A percentile compares a stretch with the other conserved stretches of the same genome.
phyloP scores from a whole-genome alignment of 1,139 yeast genomes.

The Candida glucosophila region DNA sequence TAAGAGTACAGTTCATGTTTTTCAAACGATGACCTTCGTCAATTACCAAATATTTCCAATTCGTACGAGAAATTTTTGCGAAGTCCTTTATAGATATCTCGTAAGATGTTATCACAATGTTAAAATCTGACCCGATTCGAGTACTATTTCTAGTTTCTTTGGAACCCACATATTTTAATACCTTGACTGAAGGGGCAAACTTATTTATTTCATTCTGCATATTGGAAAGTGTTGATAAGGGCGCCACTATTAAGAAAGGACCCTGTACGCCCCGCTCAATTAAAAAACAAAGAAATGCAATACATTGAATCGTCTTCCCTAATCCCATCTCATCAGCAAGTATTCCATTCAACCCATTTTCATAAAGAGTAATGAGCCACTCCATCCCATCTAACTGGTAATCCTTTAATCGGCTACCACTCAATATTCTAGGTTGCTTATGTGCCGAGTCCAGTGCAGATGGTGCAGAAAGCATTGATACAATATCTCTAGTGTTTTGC shows the following conservation, averaged over 20 bases:
- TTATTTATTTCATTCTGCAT: conserved; percentile 67
- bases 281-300: conserved; percentile 66
- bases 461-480: conserved; percentile 14
- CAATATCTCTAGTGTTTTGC: conserved; percentile 16
- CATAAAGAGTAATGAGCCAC: conserved; percentile 82
- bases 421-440: conserved; percentile 56
- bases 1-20: conserved; percentile 68
- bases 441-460: conserved; percentile 8
- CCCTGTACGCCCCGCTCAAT: conserved; percentile 76
- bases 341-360: conserved; percentile 91
- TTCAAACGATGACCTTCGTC: conserved; percentile 94
- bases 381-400: conserved; percentile 87
- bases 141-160: conserved; percentile 43
- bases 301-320: conserved; percentile 87
- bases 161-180: conserved; percentile 57
- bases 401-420: conserved; percentile 63
- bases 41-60: conserved; percentile 84
- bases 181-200: conserved; percentile 68
- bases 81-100: conserved; percentile 71
- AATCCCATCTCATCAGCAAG: conserved; percentile 97
- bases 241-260: conserved; percentile 81
- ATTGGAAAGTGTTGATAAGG: conserved; percentile 77
- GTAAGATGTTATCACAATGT: conserved; percentile 72
- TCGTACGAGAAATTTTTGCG: conserved; percentile 35
- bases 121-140: conserved; percentile 14